These are phyloP conservation scores for Trichoderma atroviride DNA, from an alignment of 2,329 filamentous ascomycete species.

Conservation along the genomic window DNA sequence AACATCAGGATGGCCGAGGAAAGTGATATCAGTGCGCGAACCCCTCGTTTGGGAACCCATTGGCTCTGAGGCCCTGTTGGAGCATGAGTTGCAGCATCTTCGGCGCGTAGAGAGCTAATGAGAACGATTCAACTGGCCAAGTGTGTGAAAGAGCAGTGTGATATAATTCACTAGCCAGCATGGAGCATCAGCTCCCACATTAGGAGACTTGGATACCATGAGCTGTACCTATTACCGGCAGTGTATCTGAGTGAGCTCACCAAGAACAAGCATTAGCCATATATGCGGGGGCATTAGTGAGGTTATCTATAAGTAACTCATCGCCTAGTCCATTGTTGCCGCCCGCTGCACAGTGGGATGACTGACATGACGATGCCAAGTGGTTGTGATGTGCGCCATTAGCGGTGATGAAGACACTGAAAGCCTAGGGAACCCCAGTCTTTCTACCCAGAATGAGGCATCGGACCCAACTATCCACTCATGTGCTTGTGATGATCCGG, in stretches of 20 bases:
- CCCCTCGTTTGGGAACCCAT: not conserved
- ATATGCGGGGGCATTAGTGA: not conserved
- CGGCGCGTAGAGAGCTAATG: constrained; percentile 25
- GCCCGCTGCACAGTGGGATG: constrained; percentile 17
- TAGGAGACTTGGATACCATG: not conserved
- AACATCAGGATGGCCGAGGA: not conserved
- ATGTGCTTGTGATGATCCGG: constrained; percentile 18
- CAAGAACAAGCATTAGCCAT: not conserved
- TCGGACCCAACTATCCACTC: constrained; percentile 13
- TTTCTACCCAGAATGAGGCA: constrained; percentile 19
- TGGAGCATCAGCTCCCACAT: constrained; percentile 11
- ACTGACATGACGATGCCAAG: constrained; percentile 12
- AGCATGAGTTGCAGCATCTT: constrained; percentile 3
- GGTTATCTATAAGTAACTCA: constrained; percentile 6
- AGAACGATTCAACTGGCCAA: not conserved
- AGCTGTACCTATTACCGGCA: not conserved
- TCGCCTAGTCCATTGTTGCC: not conserved
- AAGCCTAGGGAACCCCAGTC: constrained; percentile 9
- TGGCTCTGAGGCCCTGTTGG: not conserved
- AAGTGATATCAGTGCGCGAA: not conserved
- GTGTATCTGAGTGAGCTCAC: not conserved
- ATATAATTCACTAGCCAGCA: constrained; percentile 5
- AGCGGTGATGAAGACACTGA: constrained; percentile 15
- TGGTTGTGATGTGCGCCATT: constrained; percentile 17
- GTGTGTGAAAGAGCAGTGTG: constrained; percentile 12